Evolutionary conservation across 176 grass and related monocot species (phyloP), one percentile per base, ranked within the genome.

Genomic region (Phragmites australis): DNA sequence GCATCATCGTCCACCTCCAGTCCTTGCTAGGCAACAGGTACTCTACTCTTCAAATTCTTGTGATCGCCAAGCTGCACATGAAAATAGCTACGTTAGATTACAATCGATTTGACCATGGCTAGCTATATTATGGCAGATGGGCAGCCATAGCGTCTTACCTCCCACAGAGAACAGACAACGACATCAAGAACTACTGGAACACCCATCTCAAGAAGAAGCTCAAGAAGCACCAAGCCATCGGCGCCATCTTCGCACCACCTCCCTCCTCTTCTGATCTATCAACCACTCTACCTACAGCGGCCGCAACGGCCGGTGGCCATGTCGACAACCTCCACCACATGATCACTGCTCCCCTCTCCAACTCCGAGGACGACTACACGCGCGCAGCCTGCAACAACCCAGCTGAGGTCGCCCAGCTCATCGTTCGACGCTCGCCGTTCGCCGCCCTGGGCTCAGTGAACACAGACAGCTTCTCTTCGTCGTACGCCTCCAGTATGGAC

Each of bases 151-250:
- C 93, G 16, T 93, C 93, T 22, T 93, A 97, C 86, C 90, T 97
- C 32, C 93, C 93, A 1, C 88, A 89, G 52, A 88, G 93, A 53
- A 97, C 93, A 19, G 93, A 97, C 78, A 97, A 97, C 74, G 93
- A 97, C 75, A 97, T 97, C 84, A 97, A 97, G 85, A 97, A 97
- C 76, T 97, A 91, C 86, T 97, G 93, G 93, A 97, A 97, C 83
- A 97, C 90, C 17, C 90, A 93, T 72, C 89, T 97, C 68, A 97
- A 97, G 93, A 97, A 97, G 74, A 93, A 93, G 83, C 83, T 97
- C 71, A 85, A 73, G 80, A 92, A 95, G 88, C 58, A 89, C 52
- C 79, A 88, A 1, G 62, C 88, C 53, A 74, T 72, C 46, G 71
- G 66, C 49, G 83, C 77, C 47, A 70, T 86, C 77, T 85, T 81